phyloP scores from a whole-genome alignment of 2,329 filamentous ascomycete genomes.

The Phaeosphaeriaceae sp. region DNA sequence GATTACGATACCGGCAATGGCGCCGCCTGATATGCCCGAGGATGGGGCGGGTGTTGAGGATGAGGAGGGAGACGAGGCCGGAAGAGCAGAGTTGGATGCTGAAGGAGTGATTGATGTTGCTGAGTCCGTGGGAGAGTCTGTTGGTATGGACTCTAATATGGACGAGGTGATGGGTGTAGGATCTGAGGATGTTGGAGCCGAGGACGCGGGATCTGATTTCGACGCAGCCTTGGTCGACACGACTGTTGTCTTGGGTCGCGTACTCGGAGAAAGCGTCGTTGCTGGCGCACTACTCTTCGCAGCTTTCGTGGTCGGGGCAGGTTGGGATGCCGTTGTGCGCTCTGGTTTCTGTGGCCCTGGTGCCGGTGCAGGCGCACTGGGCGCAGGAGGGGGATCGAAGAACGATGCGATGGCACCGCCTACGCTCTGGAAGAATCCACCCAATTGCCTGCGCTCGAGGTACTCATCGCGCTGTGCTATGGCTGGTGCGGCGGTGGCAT shows the following conservation, averaged over 20 bases:
- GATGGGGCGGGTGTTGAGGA: conserved; percentile 5
- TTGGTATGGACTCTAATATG: not conserved
- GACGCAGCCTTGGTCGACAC: not conserved
- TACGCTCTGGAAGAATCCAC: conserved; percentile 13
- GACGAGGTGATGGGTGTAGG: not conserved
- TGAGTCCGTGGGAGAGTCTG: not conserved
- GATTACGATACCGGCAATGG: conserved; percentile 19
- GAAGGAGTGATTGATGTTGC: conserved; percentile 1
- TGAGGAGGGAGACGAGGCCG: conserved; percentile 1
- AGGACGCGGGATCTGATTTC: not conserved
- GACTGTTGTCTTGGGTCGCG: not conserved
- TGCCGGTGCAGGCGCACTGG: not conserved
- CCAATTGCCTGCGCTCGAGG: conserved; percentile 15
- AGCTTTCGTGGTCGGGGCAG: not conserved
- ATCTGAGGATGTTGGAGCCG: not conserved
- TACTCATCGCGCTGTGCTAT: conserved; percentile 7
- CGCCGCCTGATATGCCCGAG: conserved; percentile 1
- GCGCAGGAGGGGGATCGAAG: conserved; percentile 4
- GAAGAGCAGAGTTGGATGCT: not conserved
- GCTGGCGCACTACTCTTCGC: conserved; percentile 4
- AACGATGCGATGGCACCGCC: conserved; percentile 15
- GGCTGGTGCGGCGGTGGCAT: conserved; percentile 10
- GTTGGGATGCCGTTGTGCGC: not conserved
- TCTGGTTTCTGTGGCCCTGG: not conserved
- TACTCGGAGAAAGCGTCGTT: not conserved